A percentile compares a stretch with the other conserved stretches of the same genome.
phyloP scores from a whole-genome alignment of 257 asterid genomes.

The Solanum tacnaense region DNA sequence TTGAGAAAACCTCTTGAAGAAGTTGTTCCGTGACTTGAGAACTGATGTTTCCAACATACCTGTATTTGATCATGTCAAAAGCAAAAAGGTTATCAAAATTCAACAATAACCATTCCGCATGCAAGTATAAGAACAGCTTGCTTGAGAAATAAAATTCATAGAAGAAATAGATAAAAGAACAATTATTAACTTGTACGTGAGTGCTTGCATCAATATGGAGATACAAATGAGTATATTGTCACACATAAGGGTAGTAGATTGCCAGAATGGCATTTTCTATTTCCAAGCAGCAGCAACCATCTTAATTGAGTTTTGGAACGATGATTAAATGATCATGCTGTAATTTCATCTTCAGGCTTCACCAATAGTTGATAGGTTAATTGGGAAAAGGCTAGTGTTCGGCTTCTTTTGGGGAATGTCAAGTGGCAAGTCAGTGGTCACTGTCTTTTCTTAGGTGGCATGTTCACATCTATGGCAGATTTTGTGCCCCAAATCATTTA shows the following conservation, averaged over 20 bases:
- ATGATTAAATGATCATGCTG: background rate
- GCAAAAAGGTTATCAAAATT: background rate
- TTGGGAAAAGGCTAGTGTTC: background rate
- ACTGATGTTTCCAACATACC: slow-evolving; percentile 84
- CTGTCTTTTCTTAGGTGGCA: background rate
- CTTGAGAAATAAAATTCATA: background rate
- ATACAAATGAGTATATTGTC: background rate
- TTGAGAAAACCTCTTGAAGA: slow-evolving; percentile 76
- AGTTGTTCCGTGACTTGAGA: slow-evolving; percentile 80
- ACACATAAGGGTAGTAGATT: background rate
- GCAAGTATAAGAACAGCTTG: background rate
- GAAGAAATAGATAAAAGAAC: background rate
- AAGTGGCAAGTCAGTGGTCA: background rate
- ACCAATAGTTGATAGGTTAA: background rate
- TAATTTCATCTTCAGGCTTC: background rate
- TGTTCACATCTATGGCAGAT: background rate
- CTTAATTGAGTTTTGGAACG: background rate
- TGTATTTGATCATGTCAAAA: slow-evolving; percentile 15
- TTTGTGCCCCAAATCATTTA: background rate
- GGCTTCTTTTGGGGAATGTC: background rate
- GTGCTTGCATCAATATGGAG: background rate
- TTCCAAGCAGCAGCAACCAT: background rate
- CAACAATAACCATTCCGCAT: background rate
- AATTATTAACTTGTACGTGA: background rate
- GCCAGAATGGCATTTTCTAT: background rate